Base-by-base conservation (phyloP, 2,329 filamentous ascomycete species). In the Eurotiales sp. region DNA sequence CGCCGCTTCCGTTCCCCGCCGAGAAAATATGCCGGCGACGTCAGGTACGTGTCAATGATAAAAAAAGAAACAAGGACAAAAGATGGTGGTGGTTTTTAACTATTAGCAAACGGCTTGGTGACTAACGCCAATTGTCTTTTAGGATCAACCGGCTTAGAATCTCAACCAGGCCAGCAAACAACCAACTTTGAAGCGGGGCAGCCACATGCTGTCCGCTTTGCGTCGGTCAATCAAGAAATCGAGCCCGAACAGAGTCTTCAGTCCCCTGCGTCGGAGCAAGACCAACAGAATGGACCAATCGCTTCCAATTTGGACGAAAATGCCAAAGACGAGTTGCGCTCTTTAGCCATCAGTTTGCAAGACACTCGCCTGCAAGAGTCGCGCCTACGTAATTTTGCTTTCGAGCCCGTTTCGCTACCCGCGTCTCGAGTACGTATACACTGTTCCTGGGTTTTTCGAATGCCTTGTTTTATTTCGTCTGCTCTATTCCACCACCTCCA, bases 391-490 rank as follows among this genome's bases (percentile, higher is more conserved):
- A 88, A 90, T 65, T 95, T 90, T 71, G 85, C 87, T 39, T 97
- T 91, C 64, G 91, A 96, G 67, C 86, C 92, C 29, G 85, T 96
- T 57, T 97, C 93, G 30, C 77, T 97, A 47, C 92, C 93, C 54
- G 63, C 69, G 14, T 72, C 64, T 39, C 69, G 71, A 57, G 71
- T 75, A 71, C 47, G 70, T 70, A 44, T 22, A 23, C 12, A 1
- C 39, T 22, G 36, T 12, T 7, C 21, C 21, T n/a, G n/a, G n/a
- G n/a, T n/a, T n/a, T n/a, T n/a, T 27, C 25, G 5, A 27, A 27
- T 6, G 5, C 25, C 25, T 27, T 27, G 25, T 27, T 27, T 27
- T 27, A 5, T 27, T 10, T 5, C 25, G 10, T 27, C n/a, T 27
- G 10, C 25, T 27, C 10, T 27, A 5, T 27, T 5, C 25, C 25